phyloP scores from a whole-genome alignment of 352 stramenopile species.

The Globisporangium spinosum region DNA sequence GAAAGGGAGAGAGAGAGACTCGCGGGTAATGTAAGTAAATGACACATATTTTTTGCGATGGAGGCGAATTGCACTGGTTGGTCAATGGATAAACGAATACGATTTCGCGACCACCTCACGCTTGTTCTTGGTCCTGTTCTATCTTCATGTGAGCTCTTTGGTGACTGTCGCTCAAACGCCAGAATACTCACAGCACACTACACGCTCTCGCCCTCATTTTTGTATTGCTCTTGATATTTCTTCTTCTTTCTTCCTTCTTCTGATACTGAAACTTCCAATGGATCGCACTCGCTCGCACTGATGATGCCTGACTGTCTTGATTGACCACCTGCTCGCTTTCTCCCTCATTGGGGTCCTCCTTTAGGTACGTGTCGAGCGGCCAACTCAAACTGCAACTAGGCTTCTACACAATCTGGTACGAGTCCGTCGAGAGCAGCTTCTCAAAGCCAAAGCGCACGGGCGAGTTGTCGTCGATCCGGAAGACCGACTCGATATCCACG shows the following conservation, averaged over 20 bases:
- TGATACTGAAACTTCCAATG: slow-evolving; percentile 7
- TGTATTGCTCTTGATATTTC: slow-evolving; percentile 3
- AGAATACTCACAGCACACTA: neutral
- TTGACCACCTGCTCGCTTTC: neutral
- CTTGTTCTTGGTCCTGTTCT: neutral
- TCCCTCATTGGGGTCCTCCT: neutral
- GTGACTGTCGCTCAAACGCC: neutral
- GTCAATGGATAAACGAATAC: slow-evolving; percentile 2
- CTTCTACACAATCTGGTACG: slow-evolving; percentile 88
- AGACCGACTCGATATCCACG: slow-evolving; percentile 71
- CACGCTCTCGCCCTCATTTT: neutral
- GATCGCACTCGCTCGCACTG: neutral
- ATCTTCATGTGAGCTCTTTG: neutral
- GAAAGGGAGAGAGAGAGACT: too few relatives aligned
- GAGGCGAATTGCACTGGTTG: neutral
- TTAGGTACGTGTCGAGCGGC: neutral
- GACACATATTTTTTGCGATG: neutral
- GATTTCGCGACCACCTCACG: neutral
- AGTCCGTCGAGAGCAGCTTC: slow-evolving; percentile 84
- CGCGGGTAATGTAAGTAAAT: neutral
- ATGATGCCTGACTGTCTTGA: neutral
- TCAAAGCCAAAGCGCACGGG: slow-evolving; percentile 81
- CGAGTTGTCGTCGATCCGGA: slow-evolving; percentile 68
- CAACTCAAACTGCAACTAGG: neutral
- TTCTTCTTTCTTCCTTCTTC: neutral